Base-by-base conservation (phyloP, 129 eudicot species). In the Centella asiatica region DNA sequence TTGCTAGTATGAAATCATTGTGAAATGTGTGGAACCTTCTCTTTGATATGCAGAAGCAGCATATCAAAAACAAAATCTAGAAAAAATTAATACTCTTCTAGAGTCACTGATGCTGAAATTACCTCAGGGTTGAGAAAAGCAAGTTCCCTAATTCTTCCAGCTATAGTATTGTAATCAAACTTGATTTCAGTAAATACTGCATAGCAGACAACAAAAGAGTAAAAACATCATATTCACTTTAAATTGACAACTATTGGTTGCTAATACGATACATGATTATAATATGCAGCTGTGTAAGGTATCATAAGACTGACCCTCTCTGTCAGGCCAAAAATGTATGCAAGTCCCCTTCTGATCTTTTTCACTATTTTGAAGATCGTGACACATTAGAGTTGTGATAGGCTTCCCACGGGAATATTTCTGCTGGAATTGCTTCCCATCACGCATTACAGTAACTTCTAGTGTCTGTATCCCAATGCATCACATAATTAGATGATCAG, bases 81-180 rank as follows among this genome's bases (percentile, higher is more conserved):
- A 5, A 48, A 31, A n/a, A 28, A 11, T 36, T 27, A 57, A 67
- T 44, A 50, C 8, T 28, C 18, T 22, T 64, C 51, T 53, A 66
- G 42, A 60, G 36, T 14, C 29, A 68, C 37, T 48, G 55, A 59
- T 14, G 39, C 69, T 47, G 44, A 65, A 33, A 55, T 44, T 72
- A 93, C 96, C 96, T 87, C 76, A 4, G 99, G 96, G 64, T 87
- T 90, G 56, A 93, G 79, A 68, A 93, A 93, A 57, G 99, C 99
- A 54, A 90, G 95, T 74, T 93, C 99, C 71, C 96, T 75, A 12
- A 87, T 85, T 62, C 99, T 81, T 69, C 96, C 95, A 81, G 93
- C 87, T 28, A 93, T 85, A 33, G 95, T 87, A 73, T 78, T 86
- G 69, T 93, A 80, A 54, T 93, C 99, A 68, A 87, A 80, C 69